Conservation (phyloP, 2,329 filamentous ascomycete species). For the Pestalotiopsis sp. region DNA sequence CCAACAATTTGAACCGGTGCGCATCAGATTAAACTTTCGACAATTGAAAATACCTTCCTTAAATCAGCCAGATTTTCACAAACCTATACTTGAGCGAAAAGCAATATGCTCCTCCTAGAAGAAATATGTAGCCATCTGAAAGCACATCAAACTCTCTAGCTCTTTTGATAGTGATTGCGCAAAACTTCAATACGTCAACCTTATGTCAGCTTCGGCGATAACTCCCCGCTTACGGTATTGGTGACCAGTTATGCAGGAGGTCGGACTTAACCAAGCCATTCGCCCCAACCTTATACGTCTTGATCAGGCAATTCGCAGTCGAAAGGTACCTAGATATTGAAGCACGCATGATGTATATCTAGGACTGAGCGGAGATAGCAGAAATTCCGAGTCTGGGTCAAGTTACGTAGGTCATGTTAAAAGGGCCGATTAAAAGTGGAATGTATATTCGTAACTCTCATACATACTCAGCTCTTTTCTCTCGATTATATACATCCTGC, state of each 20-base stretch:
- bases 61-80: too few relatives aligned
- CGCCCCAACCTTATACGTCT: not conserved
- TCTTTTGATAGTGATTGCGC: too few relatives aligned
- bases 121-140: too few relatives aligned
- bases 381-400: not conserved
- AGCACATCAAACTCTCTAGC: too few relatives aligned
- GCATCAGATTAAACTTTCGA: too few relatives aligned
- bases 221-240: not conserved
- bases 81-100: too few relatives aligned
- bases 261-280: not conserved
- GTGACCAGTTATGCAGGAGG: not conserved
- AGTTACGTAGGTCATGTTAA: not conserved
- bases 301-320: not conserved
- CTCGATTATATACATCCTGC: too few relatives aligned
- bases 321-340: not conserved
- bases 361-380: not conserved
- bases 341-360: not conserved
- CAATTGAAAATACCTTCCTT: too few relatives aligned
- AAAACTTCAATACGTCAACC: not conserved
- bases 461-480: too few relatives aligned
- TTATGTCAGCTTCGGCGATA: not conserved
- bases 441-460: not conserved
- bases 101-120: too few relatives aligned
- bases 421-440: not conserved
- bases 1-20: too few relatives aligned